A percentile compares a stretch with the other conserved stretches of the same genome.
phyloP scores from a whole-genome alignment of 163 green algal genomes.

The Smithsoniella earleae region DNA sequence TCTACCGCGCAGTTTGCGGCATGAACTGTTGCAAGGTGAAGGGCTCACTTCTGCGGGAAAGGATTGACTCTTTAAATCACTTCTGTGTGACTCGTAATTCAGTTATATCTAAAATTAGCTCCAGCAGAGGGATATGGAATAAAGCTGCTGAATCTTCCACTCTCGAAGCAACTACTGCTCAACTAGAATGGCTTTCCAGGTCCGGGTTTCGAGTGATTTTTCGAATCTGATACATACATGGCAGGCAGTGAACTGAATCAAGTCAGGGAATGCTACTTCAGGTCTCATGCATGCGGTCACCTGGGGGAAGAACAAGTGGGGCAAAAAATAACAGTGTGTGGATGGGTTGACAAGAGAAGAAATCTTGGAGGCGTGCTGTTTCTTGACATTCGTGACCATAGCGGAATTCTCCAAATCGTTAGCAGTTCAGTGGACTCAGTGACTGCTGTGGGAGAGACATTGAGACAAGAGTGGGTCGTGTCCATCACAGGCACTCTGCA shows the following conservation, averaged over 20 bases:
- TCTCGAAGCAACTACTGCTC: not conserved
- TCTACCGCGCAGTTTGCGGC: too few relatives aligned
- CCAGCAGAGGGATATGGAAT: too few relatives aligned
- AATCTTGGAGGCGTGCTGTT: slow-evolving; percentile 88
- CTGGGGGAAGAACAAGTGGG: slow-evolving; percentile 45
- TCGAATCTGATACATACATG: not conserved
- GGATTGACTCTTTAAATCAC: too few relatives aligned
- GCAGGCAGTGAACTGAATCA: not conserved
- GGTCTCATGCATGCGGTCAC: slow-evolving; percentile 47
- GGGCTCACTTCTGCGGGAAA: too few relatives aligned
- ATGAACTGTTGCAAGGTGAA: too few relatives aligned
- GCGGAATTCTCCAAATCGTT: slow-evolving; percentile 82
- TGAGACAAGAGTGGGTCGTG: slow-evolving; percentile 86
- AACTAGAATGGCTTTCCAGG: not conserved
- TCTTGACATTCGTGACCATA: slow-evolving; percentile 87
- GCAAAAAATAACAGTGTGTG: slow-evolving; percentile 68
- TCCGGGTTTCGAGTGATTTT: not conserved
- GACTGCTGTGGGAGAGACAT: slow-evolving; percentile 41
- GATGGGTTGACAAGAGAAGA: slow-evolving; percentile 89
- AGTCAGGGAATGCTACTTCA: not conserved
- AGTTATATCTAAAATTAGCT: too few relatives aligned
- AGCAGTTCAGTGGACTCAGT: slow-evolving; percentile 54
- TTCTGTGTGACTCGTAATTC: too few relatives aligned
- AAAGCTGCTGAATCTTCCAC: not conserved
- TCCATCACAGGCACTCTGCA: slow-evolving; percentile 62